These are phyloP conservation scores for Hyphopichia homilentoma DNA, from an alignment of 805 yeast species.

Conservation along the genomic window DNA sequence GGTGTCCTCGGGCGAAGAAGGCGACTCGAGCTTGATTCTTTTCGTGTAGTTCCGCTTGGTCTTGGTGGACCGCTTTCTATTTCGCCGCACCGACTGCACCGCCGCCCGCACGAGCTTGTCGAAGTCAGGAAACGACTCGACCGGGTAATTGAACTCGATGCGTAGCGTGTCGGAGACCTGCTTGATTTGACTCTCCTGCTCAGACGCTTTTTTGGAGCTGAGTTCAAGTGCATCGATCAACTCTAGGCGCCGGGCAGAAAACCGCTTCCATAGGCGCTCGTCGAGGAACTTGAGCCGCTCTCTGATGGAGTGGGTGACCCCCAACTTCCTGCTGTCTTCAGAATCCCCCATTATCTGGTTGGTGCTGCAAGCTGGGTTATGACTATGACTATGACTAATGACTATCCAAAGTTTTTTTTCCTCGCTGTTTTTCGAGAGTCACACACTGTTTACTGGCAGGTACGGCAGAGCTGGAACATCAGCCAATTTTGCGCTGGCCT, in stretches of 20 bases:
- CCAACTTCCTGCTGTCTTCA: slow-evolving; percentile 38
- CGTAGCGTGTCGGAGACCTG: slow-evolving; percentile 75
- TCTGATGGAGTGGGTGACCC: slow-evolving; percentile 58
- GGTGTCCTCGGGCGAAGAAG: background rate
- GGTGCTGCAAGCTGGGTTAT: slow-evolving; percentile 2
- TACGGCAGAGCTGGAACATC: too few relatives aligned
- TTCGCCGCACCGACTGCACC: slow-evolving; percentile 86
- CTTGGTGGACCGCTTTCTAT: slow-evolving; percentile 62
- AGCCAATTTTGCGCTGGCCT: too few relatives aligned
- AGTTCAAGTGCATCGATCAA: slow-evolving; percentile 72
- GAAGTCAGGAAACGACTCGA: slow-evolving; percentile 62
- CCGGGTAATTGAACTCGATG: slow-evolving; percentile 71
- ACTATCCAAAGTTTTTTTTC: too few relatives aligned
- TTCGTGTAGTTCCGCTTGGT: slow-evolving; percentile 11
- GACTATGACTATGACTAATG: too few relatives aligned
- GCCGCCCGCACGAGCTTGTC: slow-evolving; percentile 91
- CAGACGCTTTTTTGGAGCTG: slow-evolving; percentile 76
- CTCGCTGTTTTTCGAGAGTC: too few relatives aligned
- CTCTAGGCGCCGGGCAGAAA: slow-evolving; percentile 86
- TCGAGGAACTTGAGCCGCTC: slow-evolving; percentile 69
- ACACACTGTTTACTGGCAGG: too few relatives aligned
- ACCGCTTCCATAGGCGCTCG: slow-evolving; percentile 81
- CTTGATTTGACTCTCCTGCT: slow-evolving; percentile 80
- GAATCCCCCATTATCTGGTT: too few relatives aligned
- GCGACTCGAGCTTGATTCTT: slow-evolving; percentile 2